Evolutionary conservation across 768 basidiomycete species (phyloP), one percentile per base, ranked within the genome.

Genomic region (Auricularia sp.): DNA sequence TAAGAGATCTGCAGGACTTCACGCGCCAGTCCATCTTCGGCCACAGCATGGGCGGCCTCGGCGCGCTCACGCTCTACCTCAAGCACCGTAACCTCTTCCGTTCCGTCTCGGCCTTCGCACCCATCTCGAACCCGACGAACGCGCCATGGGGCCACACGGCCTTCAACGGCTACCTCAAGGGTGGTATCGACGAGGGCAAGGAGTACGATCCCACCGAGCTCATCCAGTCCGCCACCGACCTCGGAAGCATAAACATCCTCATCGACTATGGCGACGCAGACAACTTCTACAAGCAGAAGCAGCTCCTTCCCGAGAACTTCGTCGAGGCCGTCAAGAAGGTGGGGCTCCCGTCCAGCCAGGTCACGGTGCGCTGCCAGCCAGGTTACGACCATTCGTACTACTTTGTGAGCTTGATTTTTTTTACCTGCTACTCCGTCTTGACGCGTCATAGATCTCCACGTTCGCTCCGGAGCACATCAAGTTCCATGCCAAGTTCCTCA

Each of bases 41-140:
- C 10, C 97, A 99, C 76, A 94, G 91, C 56, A 99, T 98, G 97
- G 93, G 92, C 65, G 97, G 97, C 1, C 94, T 97, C 72, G 97
- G 97, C 7, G 94, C 97, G 13, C 82, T 99, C 34, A 89, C 90
- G 16, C 76, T 98, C 45, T 98, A 98, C 76, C 86, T 98, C 56
- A 80, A 85, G 64, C 79, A 82, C 65, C 78, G 77, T 6, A 85
- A 85, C 73, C 82, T 82, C 68, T 98, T 90, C 76, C 84, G 85
- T 63, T 96, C 94, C 21, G 90, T 84, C 6, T 95, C 93, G 5
- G 96, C 93, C 0, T 98, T 98, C 73, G 78, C 92, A 36, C 90
- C 90, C 1, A 86, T 92, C 63, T 80, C 87, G 62, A 98, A 98
- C 75, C 94, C 96, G 0, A 86, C 86, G 14, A 83, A 88, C 63